Percentiles rank a stretch among this genome's conserved stretches.
Conservation (phyloP, 306 rosid genomes). For the Cucurbita moschata region DNA sequence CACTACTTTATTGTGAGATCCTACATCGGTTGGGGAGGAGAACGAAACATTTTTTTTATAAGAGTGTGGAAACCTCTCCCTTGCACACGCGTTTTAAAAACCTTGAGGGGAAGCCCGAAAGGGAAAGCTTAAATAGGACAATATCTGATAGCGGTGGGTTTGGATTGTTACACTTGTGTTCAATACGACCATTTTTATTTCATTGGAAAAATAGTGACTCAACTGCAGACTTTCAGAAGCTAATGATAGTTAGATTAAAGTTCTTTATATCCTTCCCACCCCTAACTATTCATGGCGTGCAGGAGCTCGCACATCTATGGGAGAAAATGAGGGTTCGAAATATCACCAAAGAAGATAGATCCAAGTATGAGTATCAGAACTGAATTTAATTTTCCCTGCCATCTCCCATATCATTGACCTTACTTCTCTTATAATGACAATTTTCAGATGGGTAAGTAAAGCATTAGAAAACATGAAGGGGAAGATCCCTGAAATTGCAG, state of each 20-base stretch:
- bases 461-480: constrained; percentile 87
- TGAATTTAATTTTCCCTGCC: not conserved
- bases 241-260: not conserved
- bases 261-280: not conserved
- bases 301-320: constrained; percentile 91
- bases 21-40: no score
- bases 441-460: constrained; percentile 55
- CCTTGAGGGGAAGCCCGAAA: no score
- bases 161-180: no score
- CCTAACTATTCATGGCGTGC: not conserved
- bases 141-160: no score
- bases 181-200: no score
- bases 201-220: not conserved
- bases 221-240: not conserved
- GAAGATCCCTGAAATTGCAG: constrained; percentile 78
- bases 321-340: constrained; percentile 80
- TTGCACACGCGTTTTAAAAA: no score
- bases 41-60: no score
- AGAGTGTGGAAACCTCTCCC: no score
- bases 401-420: not conserved
- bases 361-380: constrained; percentile 42
- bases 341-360: constrained; percentile 62
- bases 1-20: not conserved
- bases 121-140: no score
- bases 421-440: not conserved